Evolutionary conservation across 257 asterid genomes (phyloP), one percentile per base, ranked within the genome.

Genomic region (Lithospermum erythrorhizon): DNA sequence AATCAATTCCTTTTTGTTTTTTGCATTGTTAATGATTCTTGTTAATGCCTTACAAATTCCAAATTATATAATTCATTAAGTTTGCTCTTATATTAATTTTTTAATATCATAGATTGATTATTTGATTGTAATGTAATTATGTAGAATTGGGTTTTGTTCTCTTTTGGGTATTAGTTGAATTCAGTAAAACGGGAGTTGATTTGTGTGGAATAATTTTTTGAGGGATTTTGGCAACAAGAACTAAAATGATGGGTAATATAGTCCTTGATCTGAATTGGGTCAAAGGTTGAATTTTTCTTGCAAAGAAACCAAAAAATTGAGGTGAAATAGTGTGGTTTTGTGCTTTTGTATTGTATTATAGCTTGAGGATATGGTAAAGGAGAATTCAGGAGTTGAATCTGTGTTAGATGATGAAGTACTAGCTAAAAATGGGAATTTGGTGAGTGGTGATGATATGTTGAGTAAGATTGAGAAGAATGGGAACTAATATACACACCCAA

Each of bases 211-310:
- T 17, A 41, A 0, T 41, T 65, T 32, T 64, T 24, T 63, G 71
- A n/a, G 21, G 66, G 63, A 74, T 76, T 67, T 71, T 62, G 71
- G n/a, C n/a, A n/a, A n/a, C n/a, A n/a, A n/a, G n/a, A n/a, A 77
- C 87, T 83, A 87, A 88, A 80, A 82, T 79, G 81, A 70, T 55
- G 72, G 78, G 78, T 76, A 65, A 63, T 73, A 64, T n/a, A 70
- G 76, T 80, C 82, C 86, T 83, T 79, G 95, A 79, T 85, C 84
- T 72, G 77, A 65, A 30, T 27, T 27, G 32, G 32, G 32, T 27
- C 32, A 27, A 35, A 35, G 15, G 47, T 35, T 11, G 9, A 11
- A 6, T 0, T 35, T 9, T 35, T 9, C 2, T 9, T 14, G n/a
- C n/a, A 8, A 13, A 53, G 15, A 53, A 22, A 53, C 6, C 27